phyloP scores from a whole-genome alignment of 139 green algal species.

The Pleodorina starrii region DNA sequence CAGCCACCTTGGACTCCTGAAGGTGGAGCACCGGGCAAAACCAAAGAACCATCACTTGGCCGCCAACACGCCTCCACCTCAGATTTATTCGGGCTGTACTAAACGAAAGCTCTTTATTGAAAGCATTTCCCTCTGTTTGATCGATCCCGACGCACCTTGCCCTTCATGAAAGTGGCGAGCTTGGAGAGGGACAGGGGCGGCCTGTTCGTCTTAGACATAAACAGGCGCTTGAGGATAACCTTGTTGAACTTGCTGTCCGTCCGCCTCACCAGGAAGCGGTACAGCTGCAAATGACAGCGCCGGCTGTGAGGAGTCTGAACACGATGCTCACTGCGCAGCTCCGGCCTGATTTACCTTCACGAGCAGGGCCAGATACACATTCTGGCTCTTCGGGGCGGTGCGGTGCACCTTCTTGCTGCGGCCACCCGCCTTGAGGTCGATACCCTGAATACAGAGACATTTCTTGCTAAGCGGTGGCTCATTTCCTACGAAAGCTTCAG shows the following conservation, averaged over 20 bases:
- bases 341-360: slow-evolving; percentile 90
- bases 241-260: slow-evolving; percentile 98
- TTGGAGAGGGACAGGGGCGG: slow-evolving; percentile 96
- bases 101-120: background rate
- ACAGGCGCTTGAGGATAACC: slow-evolving; percentile 97
- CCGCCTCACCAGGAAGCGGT: slow-evolving; percentile 96
- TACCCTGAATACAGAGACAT: slow-evolving; percentile 84
- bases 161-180: slow-evolving; percentile 93
- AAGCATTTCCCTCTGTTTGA: background rate
- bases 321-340: too few species aligned
- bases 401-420: slow-evolving; percentile 94
- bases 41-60: background rate
- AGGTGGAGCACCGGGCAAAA: background rate
- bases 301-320: background rate
- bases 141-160: slow-evolving; percentile 80
- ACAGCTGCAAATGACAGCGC: slow-evolving; percentile 85
- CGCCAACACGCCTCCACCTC: background rate
- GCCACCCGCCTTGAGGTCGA: slow-evolving; percentile 97
- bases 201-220: slow-evolving; percentile 96
- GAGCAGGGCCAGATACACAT: slow-evolving; percentile 99
- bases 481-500: background rate
- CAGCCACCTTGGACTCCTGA: slow-evolving; percentile 91
- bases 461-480: background rate
- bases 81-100: background rate
- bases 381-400: slow-evolving; percentile 95